phyloP scores from a whole-genome alignment of 805 yeast species.

The Teunomyces cretensis region DNA sequence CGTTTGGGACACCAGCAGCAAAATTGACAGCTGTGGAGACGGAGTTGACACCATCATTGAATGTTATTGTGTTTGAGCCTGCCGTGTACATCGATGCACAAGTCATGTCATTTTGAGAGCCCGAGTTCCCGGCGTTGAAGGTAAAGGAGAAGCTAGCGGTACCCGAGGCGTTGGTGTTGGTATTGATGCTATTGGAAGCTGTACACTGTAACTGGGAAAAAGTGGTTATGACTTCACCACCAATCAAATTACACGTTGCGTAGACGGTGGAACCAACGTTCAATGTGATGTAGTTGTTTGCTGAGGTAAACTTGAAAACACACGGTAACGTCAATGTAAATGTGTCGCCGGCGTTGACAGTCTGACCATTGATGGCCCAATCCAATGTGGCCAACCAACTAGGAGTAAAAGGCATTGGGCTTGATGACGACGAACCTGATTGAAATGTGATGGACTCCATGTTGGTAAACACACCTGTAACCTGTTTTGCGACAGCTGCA shows the following conservation, averaged over 20 bases:
- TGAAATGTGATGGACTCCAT: slow-evolving; percentile 12
- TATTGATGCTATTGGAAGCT: slow-evolving; percentile 11
- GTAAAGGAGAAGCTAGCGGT: slow-evolving; percentile 11
- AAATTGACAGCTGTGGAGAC: slow-evolving; percentile 12
- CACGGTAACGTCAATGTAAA: slow-evolving; percentile 26
- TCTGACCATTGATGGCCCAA: slow-evolving; percentile 19
- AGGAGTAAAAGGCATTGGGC: slow-evolving; percentile 4
- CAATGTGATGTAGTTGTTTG: slow-evolving; percentile 10
- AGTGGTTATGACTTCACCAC: slow-evolving; percentile 7
- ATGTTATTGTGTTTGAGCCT: slow-evolving; percentile 16
- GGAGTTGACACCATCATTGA: slow-evolving; percentile 15
- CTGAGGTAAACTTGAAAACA: slow-evolving; percentile 22
- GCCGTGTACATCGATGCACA: slow-evolving; percentile 7
- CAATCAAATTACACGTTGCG: slow-evolving; percentile 10
- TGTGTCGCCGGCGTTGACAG: slow-evolving; percentile 23
- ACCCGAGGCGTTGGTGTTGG: slow-evolving; percentile 17
- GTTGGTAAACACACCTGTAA: slow-evolving; percentile 17
- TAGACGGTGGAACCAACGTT: slow-evolving; percentile 3
- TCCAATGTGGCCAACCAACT: slow-evolving; percentile 19
- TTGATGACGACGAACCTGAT: slow-evolving; percentile 9
- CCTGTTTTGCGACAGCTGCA: slow-evolving; percentile 6
- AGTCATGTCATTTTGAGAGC: slow-evolving; percentile 7
- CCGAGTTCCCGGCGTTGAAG: slow-evolving; percentile 20
- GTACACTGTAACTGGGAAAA: slow-evolving; percentile 17
- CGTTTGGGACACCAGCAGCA: slow-evolving; percentile 1